Conservation (phyloP, 2,329 filamentous ascomycete genomes). For the Harringtonia aguacate region DNA sequence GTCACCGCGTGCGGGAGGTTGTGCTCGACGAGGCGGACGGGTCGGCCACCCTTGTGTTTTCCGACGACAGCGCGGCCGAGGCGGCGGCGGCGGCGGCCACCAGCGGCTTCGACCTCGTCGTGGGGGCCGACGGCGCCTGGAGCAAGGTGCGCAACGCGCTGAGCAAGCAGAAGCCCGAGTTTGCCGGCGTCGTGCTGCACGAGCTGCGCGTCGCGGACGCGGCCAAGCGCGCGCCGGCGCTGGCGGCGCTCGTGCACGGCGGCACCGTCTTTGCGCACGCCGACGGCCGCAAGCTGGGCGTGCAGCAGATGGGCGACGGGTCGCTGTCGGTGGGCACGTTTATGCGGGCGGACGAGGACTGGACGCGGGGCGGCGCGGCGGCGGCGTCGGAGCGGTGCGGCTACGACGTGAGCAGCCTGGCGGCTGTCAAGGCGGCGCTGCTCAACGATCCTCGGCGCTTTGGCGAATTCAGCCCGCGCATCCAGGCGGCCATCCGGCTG, state of each 20-base stretch:
- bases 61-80: constrained; percentile 20
- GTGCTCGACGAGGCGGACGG: constrained; percentile 1
- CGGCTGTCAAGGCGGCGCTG: constrained; percentile 26
- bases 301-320: constrained; percentile 38
- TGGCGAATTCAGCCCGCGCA: constrained; percentile 29
- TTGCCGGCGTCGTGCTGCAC: constrained; percentile 32
- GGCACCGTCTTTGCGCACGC: constrained; percentile 34
- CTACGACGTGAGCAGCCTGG: constrained; percentile 29
- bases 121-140: constrained; percentile 26
- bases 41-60: constrained; percentile 22
- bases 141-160: constrained; percentile 24
- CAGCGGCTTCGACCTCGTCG: constrained; percentile 24
- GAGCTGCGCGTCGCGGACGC: constrained; percentile 30
- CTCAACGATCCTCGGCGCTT: constrained; percentile 18
- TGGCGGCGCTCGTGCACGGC: constrained; percentile 32
- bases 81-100: constrained; percentile 8
- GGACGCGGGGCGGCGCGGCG: constrained; percentile 19
- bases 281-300: constrained; percentile 27
- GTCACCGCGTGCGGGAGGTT: constrained; percentile 17
- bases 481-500: constrained; percentile 30
- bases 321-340: constrained; percentile 26
- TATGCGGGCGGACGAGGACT: constrained; percentile 22
- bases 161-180: constrained; percentile 28
- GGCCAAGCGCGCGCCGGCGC: constrained; percentile 27
- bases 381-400: constrained; percentile 27